Percentiles rank a stretch among this genome's conserved stretches.
Conservation (phyloP, 2,329 filamentous ascomycete genomes). For the Pseudogymnoascus sp. region DNA sequence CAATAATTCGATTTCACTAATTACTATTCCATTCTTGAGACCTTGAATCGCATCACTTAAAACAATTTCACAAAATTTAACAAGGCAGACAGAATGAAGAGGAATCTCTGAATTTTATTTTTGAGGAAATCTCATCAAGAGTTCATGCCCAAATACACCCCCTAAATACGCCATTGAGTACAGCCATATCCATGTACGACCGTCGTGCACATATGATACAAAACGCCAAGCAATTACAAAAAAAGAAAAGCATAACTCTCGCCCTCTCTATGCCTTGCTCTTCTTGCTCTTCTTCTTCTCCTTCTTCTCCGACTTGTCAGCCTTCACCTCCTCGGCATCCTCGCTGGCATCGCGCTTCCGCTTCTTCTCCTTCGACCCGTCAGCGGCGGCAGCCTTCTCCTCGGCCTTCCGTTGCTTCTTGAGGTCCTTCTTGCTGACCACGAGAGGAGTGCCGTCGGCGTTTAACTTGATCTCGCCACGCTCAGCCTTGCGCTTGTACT, state of each 20-base stretch:
- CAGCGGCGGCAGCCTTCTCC: slow-evolving; percentile 38
- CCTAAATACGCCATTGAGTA: slow-evolving; percentile 9
- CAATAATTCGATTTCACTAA: background rate
- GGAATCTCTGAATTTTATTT: slow-evolving; percentile 9
- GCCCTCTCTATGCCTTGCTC: slow-evolving; percentile 24
- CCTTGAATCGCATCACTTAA: background rate
- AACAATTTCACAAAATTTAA: background rate
- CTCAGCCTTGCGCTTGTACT: slow-evolving; percentile 72
- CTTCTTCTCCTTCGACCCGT: slow-evolving; percentile 51
- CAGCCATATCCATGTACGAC: slow-evolving; percentile 9
- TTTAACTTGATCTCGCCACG: slow-evolving; percentile 63
- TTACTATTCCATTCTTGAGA: background rate
- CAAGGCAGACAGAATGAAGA: background rate
- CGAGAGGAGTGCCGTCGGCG: slow-evolving; percentile 54
- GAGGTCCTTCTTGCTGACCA: slow-evolving; percentile 66
- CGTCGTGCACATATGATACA: slow-evolving; percentile 18
- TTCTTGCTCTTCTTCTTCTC: slow-evolving; percentile 42
- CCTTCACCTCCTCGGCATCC: slow-evolving; percentile 44
- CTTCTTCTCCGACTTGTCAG: slow-evolving; percentile 53
- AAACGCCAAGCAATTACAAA: slow-evolving; percentile 12
- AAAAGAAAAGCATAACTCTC: slow-evolving; percentile 7
- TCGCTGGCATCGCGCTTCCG: slow-evolving; percentile 46
- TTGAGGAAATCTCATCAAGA: slow-evolving; percentile 9
- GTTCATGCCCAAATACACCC: slow-evolving; percentile 10
- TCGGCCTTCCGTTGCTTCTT: slow-evolving; percentile 62